These are phyloP conservation scores for Penicillium sclerotigenum DNA, from an alignment of 2,329 filamentous ascomycete species.

Conservation along the genomic window DNA sequence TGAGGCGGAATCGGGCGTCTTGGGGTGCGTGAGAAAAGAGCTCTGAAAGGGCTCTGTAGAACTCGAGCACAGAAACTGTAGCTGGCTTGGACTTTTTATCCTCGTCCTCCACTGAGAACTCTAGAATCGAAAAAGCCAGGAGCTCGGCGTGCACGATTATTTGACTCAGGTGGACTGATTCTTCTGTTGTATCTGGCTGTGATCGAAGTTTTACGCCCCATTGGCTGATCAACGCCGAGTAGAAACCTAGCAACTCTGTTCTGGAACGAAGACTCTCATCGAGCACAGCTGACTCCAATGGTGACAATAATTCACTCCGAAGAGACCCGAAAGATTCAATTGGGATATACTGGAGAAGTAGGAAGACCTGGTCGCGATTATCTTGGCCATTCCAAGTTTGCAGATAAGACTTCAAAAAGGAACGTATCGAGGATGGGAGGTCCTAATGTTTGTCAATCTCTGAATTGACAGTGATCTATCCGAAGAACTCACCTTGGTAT, in stretches of 20 bases:
- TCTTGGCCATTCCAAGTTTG: constrained; percentile 61
- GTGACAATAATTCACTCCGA: constrained; percentile 37
- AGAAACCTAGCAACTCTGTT: constrained; percentile 62
- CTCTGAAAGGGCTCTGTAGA: constrained; percentile 64
- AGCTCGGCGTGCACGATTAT: constrained; percentile 51
- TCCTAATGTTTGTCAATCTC: constrained; percentile 24
- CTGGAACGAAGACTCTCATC: constrained; percentile 49
- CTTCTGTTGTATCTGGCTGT: constrained; percentile 25
- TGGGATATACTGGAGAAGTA: constrained; percentile 34
- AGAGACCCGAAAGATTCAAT: constrained; percentile 33
- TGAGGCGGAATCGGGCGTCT: constrained; percentile 59
- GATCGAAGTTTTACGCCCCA: constrained; percentile 42
- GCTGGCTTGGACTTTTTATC: constrained; percentile 26
- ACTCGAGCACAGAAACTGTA: constrained; percentile 58
- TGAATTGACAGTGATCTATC: not conserved
- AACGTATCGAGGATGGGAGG: constrained; percentile 32
- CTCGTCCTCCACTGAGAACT: constrained; percentile 40
- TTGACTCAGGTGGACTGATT: constrained; percentile 39
- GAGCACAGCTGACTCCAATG: constrained; percentile 43
- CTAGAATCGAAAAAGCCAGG: constrained; percentile 59
- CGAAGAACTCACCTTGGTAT: constrained; percentile 35
- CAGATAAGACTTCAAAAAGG: constrained; percentile 52
- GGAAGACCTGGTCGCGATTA: constrained; percentile 45
- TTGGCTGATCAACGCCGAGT: constrained; percentile 62
- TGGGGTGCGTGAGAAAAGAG: constrained; percentile 54